Percentiles rank a stretch among this genome's conserved stretches.
Conservation (phyloP, 2,329 filamentous ascomycete species). For the Rutstroemia sp. region DNA sequence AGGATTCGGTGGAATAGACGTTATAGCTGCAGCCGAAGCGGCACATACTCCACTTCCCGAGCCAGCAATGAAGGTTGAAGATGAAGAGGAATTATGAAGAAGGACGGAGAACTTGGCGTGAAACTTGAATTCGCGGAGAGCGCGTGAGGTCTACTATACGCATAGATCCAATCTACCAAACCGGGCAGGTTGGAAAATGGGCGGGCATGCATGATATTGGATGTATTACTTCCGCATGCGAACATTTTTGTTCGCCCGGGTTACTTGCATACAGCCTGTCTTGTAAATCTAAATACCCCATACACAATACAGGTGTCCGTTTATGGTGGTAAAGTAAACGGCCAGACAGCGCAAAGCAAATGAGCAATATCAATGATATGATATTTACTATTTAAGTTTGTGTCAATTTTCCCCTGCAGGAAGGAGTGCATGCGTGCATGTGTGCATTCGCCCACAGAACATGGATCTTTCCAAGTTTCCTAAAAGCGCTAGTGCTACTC, state of each 20-base stretch:
- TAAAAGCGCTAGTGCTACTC: no score
- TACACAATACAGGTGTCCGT: background rate
- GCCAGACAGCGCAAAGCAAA: background rate
- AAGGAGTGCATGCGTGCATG: background rate
- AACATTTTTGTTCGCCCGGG: background rate
- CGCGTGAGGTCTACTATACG: background rate
- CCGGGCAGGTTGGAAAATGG: slow-evolving; percentile 3
- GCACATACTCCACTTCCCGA: slow-evolving; percentile 21
- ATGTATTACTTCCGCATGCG: background rate
- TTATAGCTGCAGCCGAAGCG: slow-evolving; percentile 27
- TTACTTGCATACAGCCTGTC: background rate
- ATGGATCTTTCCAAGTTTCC: background rate
- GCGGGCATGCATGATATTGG: background rate
- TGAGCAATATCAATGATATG: background rate
- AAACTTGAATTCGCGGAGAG: background rate
- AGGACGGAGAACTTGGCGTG: background rate
- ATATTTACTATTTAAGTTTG: background rate
- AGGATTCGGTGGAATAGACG: slow-evolving; percentile 19
- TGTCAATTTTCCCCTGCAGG: background rate
- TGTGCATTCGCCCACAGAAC: background rate
- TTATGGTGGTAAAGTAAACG: background rate
- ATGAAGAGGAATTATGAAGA: slow-evolving; percentile 28
- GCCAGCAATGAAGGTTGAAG: slow-evolving; percentile 14
- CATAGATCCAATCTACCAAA: slow-evolving; percentile 3
- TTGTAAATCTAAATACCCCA: background rate